Base-by-base conservation (phyloP, 345 rosid species). In the Brassica rapa region DNA sequence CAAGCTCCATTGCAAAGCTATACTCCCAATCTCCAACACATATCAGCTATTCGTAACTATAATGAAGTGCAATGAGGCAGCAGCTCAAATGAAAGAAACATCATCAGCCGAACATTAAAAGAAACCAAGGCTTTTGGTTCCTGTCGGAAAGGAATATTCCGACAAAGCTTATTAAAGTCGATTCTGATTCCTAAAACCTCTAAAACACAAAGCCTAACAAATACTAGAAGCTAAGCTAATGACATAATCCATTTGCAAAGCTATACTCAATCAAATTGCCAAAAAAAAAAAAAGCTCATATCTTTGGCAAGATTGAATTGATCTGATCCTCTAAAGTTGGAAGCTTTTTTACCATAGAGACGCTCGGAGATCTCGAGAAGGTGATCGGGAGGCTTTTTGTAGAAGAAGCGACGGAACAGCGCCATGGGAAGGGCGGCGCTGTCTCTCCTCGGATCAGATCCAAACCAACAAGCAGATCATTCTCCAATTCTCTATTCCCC, bases 391-490 rank as follows among this genome's bases (percentile, higher is more conserved):
- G 99, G 99, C 88, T 95, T 95, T 87, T 97, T 89, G 77, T 93
- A 91, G 78, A 93, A 95, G 87, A 95, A 91, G 39, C 99, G 96
- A 83, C 97, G 92, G 92, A 95, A 95, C 99, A 93, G 99, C 96
- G 98, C 99, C 99, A 95, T 94, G 76, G 0, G 84, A 5, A 82
- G 86, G 98, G 98, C 98, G 97, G 98, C 99, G 97, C 99, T 93
- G 97, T 93, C 91, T 83, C 91, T 85, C 83, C 91, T 73, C 84
- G 84, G 86, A 90, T 81, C 78, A 87, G 93, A 89, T 88, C 96
- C 98, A 95, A 90, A 89, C 19, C 78, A 55, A 83, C 83, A 69
- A 78, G 65, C 32, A 76, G 82, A 85, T 82, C 82, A 80, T 74
- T 51, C 33, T 49, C 70, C 56, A 8, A 67, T 15, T 10, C 56